A percentile compares a stretch with the other conserved stretches of the same genome.
These are phyloP conservation scores for Penicillium glabrum DNA, from an alignment of 2,329 filamentous ascomycete genomes.

Conservation along the genomic window DNA sequence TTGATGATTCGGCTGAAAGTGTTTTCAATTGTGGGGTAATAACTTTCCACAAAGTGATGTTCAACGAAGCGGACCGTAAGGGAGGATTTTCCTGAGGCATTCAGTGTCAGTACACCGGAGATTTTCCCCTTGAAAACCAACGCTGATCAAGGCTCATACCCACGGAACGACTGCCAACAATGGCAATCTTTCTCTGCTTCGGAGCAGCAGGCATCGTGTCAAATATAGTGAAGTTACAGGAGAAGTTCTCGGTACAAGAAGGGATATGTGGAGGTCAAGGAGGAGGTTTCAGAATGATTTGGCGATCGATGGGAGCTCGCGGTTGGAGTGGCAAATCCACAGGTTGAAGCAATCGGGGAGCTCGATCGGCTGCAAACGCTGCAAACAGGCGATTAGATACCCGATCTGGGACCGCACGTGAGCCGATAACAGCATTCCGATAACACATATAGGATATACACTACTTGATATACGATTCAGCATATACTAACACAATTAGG, in stretches of 20 bases:
- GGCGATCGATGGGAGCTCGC: background rate
- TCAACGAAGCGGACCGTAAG: conserved; percentile 97
- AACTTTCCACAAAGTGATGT: conserved; percentile 96
- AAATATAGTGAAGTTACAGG: background rate
- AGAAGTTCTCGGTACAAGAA: background rate
- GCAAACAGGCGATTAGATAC: conserved; percentile 21
- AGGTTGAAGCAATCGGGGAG: conserved; percentile 20
- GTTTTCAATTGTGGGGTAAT: conserved; percentile 99
- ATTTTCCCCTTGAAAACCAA: background rate
- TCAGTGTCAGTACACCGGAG: background rate
- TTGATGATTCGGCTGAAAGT: conserved; percentile 96
- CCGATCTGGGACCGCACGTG: background rate
- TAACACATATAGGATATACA: background rate
- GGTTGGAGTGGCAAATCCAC: conserved; percentile 23
- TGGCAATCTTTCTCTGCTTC: conserved; percentile 93
- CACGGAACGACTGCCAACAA: conserved; percentile 91
- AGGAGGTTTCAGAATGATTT: background rate
- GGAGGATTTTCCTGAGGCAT: conserved; percentile 75
- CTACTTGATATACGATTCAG: background rate
- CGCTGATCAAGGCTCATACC: conserved; percentile 53
- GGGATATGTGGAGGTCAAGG: background rate
- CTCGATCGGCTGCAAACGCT: conserved; percentile 22
- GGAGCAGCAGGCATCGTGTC: conserved; percentile 64
- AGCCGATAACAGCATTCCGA: background rate
- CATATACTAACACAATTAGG: background rate